These are phyloP conservation scores for Curvularia eragrostidis DNA, from an alignment of 2,329 filamentous ascomycete species.

Conservation along the genomic window DNA sequence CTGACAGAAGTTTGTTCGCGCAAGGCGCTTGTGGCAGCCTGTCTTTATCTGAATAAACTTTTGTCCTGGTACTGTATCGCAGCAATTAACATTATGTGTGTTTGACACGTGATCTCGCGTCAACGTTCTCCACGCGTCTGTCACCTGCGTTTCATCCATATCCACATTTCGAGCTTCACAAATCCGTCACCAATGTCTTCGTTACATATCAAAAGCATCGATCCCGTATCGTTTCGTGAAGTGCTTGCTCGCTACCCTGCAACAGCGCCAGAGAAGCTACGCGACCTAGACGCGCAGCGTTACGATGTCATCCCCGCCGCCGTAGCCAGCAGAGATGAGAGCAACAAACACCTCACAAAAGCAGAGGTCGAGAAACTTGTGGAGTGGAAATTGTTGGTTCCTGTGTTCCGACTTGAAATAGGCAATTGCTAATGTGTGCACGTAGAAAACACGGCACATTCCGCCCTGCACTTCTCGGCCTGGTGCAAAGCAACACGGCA, in stretches of 20 bases:
- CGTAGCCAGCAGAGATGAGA: conserved; percentile 22
- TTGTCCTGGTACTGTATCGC: too few relatives aligned
- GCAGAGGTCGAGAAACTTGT: conserved; percentile 45
- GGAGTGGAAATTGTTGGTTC: conserved; percentile 50
- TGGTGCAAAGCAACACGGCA: conserved; percentile 66
- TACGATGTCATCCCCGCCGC: conserved; percentile 39
- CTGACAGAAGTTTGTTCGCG: too few relatives aligned
- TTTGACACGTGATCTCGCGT: conserved; percentile 15
- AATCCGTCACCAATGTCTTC: conserved; percentile 12
- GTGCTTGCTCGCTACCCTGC: conserved; percentile 36
- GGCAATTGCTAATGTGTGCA: not conserved
- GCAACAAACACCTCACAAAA: conserved; percentile 30
- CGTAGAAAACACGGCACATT: conserved; percentile 59
- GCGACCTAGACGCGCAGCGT: conserved; percentile 42
- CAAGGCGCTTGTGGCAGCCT: too few relatives aligned
- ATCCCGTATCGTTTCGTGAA: conserved; percentile 25
- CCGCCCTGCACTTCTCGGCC: conserved; percentile 54
- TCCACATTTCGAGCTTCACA: conserved; percentile 6
- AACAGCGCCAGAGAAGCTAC: conserved; percentile 36
- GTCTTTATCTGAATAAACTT: too few relatives aligned
- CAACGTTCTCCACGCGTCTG: conserved; percentile 1
- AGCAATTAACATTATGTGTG: not conserved
- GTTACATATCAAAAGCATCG: conserved; percentile 24
- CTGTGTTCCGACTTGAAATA: too few relatives aligned
- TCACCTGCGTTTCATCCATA: not conserved